These are phyloP conservation scores for Pichia manshurica DNA, from an alignment of 805 yeast genomes.

Conservation along the genomic window DNA sequence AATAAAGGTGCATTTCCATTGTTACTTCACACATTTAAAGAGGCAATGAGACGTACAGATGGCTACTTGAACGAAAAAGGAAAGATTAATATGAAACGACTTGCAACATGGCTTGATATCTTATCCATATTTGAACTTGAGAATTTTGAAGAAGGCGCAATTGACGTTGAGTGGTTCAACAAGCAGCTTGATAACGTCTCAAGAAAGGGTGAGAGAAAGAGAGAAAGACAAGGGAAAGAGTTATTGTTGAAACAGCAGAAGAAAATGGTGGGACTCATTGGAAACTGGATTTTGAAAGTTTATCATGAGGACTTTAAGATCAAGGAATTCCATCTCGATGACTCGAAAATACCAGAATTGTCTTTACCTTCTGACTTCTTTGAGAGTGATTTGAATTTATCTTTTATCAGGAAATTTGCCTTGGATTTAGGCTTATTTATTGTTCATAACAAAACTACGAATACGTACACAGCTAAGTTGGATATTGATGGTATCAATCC, in stretches of 20 bases:
- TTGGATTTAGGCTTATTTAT: conserved; percentile 61
- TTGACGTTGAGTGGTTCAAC: conserved; percentile 90
- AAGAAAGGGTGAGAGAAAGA: conserved; percentile 61
- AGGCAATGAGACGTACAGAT: conserved; percentile 62
- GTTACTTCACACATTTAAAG: conserved; percentile 80
- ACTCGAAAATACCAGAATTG: conserved; percentile 38
- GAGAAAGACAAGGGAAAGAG: conserved; percentile 60
- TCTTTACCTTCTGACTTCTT: conserved; percentile 44
- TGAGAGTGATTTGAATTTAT: conserved; percentile 41
- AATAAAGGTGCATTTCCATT: conserved; percentile 97
- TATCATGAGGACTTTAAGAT: conserved; percentile 31
- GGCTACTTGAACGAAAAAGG: conserved; percentile 86
- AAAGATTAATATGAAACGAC: conserved; percentile 64
- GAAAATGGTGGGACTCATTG: conserved; percentile 55
- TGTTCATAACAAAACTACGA: conserved; percentile 54
- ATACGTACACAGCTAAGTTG: conserved; percentile 51
- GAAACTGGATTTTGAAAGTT: conserved; percentile 41
- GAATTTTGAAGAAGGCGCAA: conserved; percentile 76
- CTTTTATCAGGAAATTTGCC: conserved; percentile 59
- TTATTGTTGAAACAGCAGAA: conserved; percentile 67
- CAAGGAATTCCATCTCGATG: conserved; percentile 30
- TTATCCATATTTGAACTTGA: conserved; percentile 76
- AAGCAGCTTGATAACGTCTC: conserved; percentile 76
- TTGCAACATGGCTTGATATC: conserved; percentile 69
- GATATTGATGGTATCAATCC: conserved; percentile 74